Conservation (phyloP, 495 filamentous ascomycete species). For the Sphaerosporella brunnea region DNA sequence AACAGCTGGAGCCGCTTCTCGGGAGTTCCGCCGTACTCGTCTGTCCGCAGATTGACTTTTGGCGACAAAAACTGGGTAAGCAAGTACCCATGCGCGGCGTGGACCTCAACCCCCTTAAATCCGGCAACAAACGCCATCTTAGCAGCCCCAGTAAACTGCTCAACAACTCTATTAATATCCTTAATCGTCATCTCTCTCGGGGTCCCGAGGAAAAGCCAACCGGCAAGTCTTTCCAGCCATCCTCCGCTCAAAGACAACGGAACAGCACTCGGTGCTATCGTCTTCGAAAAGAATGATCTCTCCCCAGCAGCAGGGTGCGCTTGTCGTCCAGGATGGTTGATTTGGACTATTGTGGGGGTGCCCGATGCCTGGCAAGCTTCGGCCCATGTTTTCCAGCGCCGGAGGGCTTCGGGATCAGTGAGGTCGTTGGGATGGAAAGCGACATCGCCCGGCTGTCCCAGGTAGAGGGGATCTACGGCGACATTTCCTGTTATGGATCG, state of each 20-base stretch:
- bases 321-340: constrained; percentile 43
- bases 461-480: constrained; percentile 38
- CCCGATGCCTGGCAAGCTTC: constrained; percentile 30
- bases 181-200: constrained; percentile 33
- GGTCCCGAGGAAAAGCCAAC: constrained; percentile 28
- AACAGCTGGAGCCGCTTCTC: constrained; percentile 33
- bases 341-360: constrained; percentile 36
- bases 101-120: constrained; percentile 36
- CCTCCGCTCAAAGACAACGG: constrained; percentile 30
- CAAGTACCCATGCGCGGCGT: constrained; percentile 37
- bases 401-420: constrained; percentile 24
- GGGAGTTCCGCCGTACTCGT: constrained; percentile 34
- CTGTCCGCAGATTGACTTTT: constrained; percentile 30
- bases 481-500: constrained; percentile 31
- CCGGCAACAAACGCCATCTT: constrained; percentile 31
- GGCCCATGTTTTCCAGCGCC: constrained; percentile 34
- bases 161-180: constrained; percentile 32
- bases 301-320: constrained; percentile 32
- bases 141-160: constrained; percentile 32
- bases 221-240: constrained; percentile 27
- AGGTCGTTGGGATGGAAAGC: constrained; percentile 27
- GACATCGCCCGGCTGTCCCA: constrained; percentile 31
- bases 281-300: constrained; percentile 31
- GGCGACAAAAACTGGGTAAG: constrained; percentile 27
- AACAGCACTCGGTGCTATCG: constrained; percentile 34